These are phyloP conservation scores for Botryotinia calthae DNA, from an alignment of 2,329 filamentous ascomycete genomes.

Conservation along the genomic window DNA sequence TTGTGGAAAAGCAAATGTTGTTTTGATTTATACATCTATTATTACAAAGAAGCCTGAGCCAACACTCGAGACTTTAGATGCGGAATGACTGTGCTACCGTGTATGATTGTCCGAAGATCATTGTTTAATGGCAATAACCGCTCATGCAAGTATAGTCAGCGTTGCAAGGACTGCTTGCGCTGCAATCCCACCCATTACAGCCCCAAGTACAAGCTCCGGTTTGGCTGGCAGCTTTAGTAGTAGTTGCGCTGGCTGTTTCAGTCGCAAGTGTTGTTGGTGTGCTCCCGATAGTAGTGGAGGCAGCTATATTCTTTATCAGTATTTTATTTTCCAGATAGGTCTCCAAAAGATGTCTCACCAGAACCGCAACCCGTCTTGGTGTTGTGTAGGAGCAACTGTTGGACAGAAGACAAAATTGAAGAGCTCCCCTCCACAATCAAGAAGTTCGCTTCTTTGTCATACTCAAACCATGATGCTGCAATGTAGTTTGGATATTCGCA, in stretches of 20 bases:
- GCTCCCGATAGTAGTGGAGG: background rate
- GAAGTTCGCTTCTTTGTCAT: constrained; percentile 18
- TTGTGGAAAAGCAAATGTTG: background rate
- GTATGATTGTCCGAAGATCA: background rate
- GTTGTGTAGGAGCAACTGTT: constrained; percentile 17
- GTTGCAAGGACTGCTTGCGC: constrained; percentile 7
- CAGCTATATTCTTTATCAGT: background rate
- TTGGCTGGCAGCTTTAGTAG: background rate
- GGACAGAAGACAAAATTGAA: constrained; percentile 4
- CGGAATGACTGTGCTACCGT: background rate
- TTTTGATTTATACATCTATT: background rate
- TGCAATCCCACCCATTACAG: constrained; percentile 19
- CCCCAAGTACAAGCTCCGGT: constrained; percentile 20
- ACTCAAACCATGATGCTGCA: constrained; percentile 22
- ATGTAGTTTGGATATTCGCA: constrained; percentile 21
- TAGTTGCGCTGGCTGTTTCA: background rate
- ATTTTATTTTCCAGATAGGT: background rate
- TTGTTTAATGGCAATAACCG: constrained; percentile 11
- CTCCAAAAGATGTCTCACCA: background rate
- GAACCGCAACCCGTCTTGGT: constrained; percentile 8
- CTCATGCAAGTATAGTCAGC: background rate
- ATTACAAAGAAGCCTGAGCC: background rate
- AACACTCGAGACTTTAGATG: background rate
- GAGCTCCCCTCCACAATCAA: constrained; percentile 19
- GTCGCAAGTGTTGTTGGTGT: constrained; percentile 6